phyloP scores from a whole-genome alignment of 2,329 filamentous ascomycete genomes.

The Orbilia javanica region DNA sequence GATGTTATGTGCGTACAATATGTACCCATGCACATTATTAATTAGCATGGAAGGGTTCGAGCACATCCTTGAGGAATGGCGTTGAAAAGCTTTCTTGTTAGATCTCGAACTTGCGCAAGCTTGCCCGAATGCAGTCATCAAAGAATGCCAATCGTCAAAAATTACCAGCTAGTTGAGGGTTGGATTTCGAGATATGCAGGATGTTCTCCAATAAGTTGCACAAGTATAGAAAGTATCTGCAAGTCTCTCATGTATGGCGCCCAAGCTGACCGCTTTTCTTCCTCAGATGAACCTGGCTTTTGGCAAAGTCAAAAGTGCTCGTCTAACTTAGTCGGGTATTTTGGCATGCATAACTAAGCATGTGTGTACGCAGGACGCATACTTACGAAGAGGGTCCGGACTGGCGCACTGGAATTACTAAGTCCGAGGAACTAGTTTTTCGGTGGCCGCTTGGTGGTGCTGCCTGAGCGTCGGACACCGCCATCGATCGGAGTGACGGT shows the following conservation, averaged over 20 bases:
- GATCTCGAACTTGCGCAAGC: constrained; percentile 49
- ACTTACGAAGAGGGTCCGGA: too few species aligned
- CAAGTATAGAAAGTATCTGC: constrained; percentile 57
- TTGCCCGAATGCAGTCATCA: constrained; percentile 45
- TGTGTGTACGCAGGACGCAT: too few species aligned
- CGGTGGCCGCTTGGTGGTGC: constrained; percentile 8
- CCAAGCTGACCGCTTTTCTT: constrained; percentile 16
- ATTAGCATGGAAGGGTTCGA: constrained; percentile 34
- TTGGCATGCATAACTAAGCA: constrained; percentile 39
- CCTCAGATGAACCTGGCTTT: constrained; percentile 34
- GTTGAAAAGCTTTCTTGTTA: constrained; percentile 33
- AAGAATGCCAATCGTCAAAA: constrained; percentile 44
- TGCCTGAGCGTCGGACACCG: constrained; percentile 45
- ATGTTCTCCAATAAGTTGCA: constrained; percentile 35
- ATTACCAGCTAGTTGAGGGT: constrained; percentile 26
- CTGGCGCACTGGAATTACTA: constrained; percentile 33
- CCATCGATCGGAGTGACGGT: constrained; percentile 50
- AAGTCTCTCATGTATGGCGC: constrained; percentile 55
- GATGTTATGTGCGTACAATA: constrained; percentile 50
- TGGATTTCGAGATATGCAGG: constrained; percentile 22
- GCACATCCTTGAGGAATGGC: constrained; percentile 20
- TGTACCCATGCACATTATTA: constrained; percentile 20
- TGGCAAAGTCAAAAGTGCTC: constrained; percentile 12
- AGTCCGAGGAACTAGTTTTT: constrained; percentile 41
- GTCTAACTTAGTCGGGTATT: constrained; percentile 39